Base-by-base conservation (phyloP, 2,329 filamentous ascomycete species). In the Trichophyton verrucosum region DNA sequence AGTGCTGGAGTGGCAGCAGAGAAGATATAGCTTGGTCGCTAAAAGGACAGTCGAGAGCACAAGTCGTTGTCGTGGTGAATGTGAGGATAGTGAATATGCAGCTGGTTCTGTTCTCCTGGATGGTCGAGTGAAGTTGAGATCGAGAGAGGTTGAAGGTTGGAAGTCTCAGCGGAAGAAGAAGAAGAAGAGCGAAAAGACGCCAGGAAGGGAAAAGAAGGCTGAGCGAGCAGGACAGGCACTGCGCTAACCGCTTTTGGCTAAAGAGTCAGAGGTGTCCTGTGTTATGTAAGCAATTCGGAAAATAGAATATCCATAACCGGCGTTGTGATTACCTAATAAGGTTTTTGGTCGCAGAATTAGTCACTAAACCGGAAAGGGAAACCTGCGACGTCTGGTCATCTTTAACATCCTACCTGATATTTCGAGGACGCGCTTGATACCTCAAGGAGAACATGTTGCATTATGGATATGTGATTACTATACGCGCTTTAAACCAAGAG, bases 1-100 rank as follows among this genome's bases (percentile, higher is more conserved):
- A 24, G 15, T 27, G 51, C 27, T 8, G 51, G 13, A 15, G 33
- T 38, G 15, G 30, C 15, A 55, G 27, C 11, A 17, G 30, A 17
- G 33, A 20, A 36, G 51, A 36, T 36, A 55, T 36, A 55, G 30
- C 5, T 27, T 7, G 0, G 11, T 20, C 4, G 11, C 9, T 17
- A 27, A 13, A 38, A 51, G 38, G 40, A 33, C 20, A 15, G 53
- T 56, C 46, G 33, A 44, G 36, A 36, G 30, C 59, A 56, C 30
- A 44, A 38, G 20, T 47, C n/a, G 8, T 38, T 42, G 24, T n/a
- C 27, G 22, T 47, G 6, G 57, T 53, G 40, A 49, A 36, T 36
- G 13, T 44, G 15, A 59, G 61, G 59, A 51, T 44, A 57, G 59
- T 58, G 56, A 60, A 65, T 57, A 60, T 61, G 61, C 33, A 62